phyloP scores from a whole-genome alignment of 73 alveolate species.

The Urostyla sp. region DNA sequence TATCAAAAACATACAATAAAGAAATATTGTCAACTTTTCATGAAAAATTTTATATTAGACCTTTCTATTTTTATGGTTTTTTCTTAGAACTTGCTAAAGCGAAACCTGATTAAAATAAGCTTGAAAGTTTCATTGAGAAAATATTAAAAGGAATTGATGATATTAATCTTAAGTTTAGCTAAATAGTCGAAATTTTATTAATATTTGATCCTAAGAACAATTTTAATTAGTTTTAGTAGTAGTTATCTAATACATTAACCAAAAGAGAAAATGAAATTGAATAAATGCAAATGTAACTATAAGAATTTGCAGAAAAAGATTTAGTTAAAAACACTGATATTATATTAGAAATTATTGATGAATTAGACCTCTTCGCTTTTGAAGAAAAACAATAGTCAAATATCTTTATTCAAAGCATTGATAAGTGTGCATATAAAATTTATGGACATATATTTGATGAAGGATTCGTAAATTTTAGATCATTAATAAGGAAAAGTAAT shows the following conservation, averaged over 20 bases:
- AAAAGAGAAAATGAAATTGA: slow-evolving; percentile 1
- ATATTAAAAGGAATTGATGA: slow-evolving; percentile 29
- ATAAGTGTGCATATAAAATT: background rate
- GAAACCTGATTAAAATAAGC: slow-evolving; percentile 21
- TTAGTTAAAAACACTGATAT: background rate
- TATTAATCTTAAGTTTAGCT: slow-evolving; percentile 4
- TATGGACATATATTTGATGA: background rate
- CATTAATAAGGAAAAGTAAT: slow-evolving; percentile 16
- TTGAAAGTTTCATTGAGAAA: slow-evolving; percentile 4
- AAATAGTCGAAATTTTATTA: background rate
- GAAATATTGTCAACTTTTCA: background rate
- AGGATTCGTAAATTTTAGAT: slow-evolving; percentile 15
- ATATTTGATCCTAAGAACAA: background rate
- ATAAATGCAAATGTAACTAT: background rate
- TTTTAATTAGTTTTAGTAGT: background rate
- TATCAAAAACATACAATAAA: background rate
- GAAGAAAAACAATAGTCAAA: background rate
- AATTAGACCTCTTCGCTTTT: slow-evolving; percentile 40
- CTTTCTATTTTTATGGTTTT: slow-evolving; percentile 12
- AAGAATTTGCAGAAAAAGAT: background rate
- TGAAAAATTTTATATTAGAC: slow-evolving; percentile 10
- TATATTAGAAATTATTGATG: slow-evolving; percentile 4
- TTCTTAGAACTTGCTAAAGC: slow-evolving; percentile 12
- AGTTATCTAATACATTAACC: background rate
- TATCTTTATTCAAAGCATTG: slow-evolving; percentile 20